These are phyloP conservation scores for Schizosaccharomyces lindneri DNA, from an alignment of 805 yeast species.

Conservation along the genomic window DNA sequence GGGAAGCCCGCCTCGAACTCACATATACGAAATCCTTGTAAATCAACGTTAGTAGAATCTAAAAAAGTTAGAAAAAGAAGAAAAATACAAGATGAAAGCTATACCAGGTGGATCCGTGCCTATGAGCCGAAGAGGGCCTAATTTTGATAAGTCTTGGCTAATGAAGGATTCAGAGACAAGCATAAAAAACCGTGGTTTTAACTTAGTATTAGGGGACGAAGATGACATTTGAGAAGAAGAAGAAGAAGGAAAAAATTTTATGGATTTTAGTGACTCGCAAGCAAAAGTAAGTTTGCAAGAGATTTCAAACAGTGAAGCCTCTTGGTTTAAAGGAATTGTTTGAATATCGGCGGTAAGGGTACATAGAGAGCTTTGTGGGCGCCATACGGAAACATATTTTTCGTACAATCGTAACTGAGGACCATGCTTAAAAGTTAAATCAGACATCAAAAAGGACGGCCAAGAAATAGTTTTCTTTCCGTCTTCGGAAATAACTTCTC, in stretches of 20 bases:
- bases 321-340: too few relatives aligned
- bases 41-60: neutral
- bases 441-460: too few relatives aligned
- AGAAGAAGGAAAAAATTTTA: neutral
- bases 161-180: neutral
- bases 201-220: neutral
- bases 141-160: neutral
- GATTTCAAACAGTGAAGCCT: too few relatives aligned
- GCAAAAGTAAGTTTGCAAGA: too few relatives aligned
- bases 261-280: neutral
- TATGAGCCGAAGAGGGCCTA: neutral
- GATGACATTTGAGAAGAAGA: neutral
- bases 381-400: too few relatives aligned
- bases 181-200: neutral
- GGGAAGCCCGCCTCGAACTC: neutral
- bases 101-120: neutral
- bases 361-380: too few relatives aligned
- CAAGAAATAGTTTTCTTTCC: too few relatives aligned
- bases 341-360: too few relatives aligned
- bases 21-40: neutral
- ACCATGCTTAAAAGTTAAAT: too few relatives aligned
- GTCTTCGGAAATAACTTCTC: too few relatives aligned
- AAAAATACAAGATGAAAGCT: neutral
- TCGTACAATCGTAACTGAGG: too few relatives aligned
- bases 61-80: neutral